These are phyloP conservation scores for Tirmania nivea DNA, from an alignment of 495 filamentous ascomycete species.

Conservation along the genomic window DNA sequence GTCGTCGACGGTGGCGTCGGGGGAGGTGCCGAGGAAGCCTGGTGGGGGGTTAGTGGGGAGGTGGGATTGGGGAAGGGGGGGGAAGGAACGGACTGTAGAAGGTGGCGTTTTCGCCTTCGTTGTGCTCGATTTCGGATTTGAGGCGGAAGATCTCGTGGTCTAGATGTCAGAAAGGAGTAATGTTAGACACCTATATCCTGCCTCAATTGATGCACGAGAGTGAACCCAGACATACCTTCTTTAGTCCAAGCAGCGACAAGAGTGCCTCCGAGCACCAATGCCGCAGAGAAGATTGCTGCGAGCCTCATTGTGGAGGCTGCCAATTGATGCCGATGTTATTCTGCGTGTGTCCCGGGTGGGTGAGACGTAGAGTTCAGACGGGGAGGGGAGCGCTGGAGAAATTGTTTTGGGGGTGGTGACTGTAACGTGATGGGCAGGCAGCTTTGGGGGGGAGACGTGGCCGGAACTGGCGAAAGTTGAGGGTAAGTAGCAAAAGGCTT, in stretches of 20 bases:
- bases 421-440: too few relatives aligned
- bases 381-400: too few relatives aligned
- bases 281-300: constrained; percentile 29
- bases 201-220: constrained; percentile 2
- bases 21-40: constrained; percentile 59
- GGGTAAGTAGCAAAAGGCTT: too few relatives aligned
- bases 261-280: constrained; percentile 36
- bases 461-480: too few relatives aligned
- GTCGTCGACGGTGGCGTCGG: constrained; percentile 60
- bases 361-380: too few relatives aligned
- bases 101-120: constrained; percentile 60
- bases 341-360: neutral
- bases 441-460: too few relatives aligned
- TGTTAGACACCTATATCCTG: constrained; percentile 3
- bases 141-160: constrained; percentile 96
- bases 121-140: constrained; percentile 54
- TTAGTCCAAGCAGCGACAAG: constrained; percentile 58
- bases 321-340: neutral
- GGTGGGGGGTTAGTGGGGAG: neutral
- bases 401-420: too few relatives aligned
- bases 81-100: constrained; percentile 51
- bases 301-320: constrained; percentile 27
- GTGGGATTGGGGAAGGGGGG: neutral
- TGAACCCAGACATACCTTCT: constrained; percentile 37
- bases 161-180: constrained; percentile 22